Conservation (phyloP, 805 yeast species). For the Suhomyces sp. region DNA sequence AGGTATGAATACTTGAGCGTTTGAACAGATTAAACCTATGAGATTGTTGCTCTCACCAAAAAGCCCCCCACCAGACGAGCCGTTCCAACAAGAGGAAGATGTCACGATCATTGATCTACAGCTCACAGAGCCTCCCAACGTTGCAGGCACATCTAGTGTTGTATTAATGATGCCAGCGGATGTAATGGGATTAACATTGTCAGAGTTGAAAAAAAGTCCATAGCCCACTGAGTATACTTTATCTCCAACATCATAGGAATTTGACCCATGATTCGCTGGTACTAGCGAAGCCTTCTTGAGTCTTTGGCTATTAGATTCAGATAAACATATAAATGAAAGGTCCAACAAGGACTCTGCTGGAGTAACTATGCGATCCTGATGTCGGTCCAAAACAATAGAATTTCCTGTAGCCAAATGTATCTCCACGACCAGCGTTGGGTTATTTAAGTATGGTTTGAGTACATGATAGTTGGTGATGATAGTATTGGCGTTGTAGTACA, state of each 20-base stretch:
- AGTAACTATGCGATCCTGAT: constrained; percentile 20
- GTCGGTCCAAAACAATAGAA: not conserved
- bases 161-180: constrained; percentile 29
- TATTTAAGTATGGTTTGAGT: constrained; percentile 14
- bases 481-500: constrained; percentile 26
- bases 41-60: constrained; percentile 23
- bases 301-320: constrained; percentile 1
- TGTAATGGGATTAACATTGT: constrained; percentile 24
- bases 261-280: not conserved
- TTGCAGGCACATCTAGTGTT: constrained; percentile 11
- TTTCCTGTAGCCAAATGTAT: constrained; percentile 4
- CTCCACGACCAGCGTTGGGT: constrained; percentile 4
- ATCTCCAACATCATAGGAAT: constrained; percentile 15
- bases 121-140: not conserved
- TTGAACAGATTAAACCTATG: constrained; percentile 44
- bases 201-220: constrained; percentile 35
- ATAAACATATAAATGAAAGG: constrained; percentile 33
- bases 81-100: constrained; percentile 49
- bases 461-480: constrained; percentile 46
- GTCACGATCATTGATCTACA: constrained; percentile 26
- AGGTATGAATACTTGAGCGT: constrained; percentile 36
- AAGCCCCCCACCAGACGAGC: constrained; percentile 50
- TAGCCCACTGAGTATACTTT: constrained; percentile 33
- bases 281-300: not conserved
- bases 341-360: constrained; percentile 34